Conservation (phyloP, 1,284 basidiomycete species). For the Bjerkandera adusta region DNA sequence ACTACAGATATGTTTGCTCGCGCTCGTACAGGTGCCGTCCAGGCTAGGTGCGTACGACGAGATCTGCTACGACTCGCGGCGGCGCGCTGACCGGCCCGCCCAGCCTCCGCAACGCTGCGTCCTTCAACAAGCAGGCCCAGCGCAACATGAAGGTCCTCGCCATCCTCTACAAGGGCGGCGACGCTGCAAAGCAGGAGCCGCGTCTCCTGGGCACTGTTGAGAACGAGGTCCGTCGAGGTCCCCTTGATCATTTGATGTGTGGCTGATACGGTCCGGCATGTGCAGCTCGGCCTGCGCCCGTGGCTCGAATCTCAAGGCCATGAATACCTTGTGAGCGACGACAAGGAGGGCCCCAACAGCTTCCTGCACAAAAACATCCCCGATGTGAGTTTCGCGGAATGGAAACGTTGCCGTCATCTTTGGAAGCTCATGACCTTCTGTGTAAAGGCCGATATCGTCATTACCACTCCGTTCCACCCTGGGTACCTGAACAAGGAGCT, state of each 20-base stretch:
- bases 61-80: no score
- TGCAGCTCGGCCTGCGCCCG: constrained; percentile 67
- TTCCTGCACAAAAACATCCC: constrained; percentile 87
- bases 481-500: constrained; percentile 86
- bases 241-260: neutral
- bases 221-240: constrained; percentile 61
- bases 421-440: neutral
- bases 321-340: constrained; percentile 76
- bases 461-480: constrained; percentile 93
- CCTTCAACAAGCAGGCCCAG: constrained; percentile 10
- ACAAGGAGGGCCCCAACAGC: constrained; percentile 86
- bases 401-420: no score
- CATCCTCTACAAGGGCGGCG: constrained; percentile 75
- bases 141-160: constrained; percentile 62
- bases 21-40: constrained; percentile 14
- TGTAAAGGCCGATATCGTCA: constrained; percentile 72
- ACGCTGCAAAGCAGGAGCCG: constrained; percentile 77
- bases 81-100: neutral
- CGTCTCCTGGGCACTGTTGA: constrained; percentile 88
- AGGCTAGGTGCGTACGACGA: constrained; percentile 17
- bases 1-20: constrained; percentile 11
- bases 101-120: constrained; percentile 13
- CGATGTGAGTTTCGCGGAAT: constrained; percentile 48
- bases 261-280: neutral
- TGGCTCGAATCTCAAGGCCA: constrained; percentile 80